phyloP scores from a whole-genome alignment of 192 early-diverging fungal genomes.

The Coemansia sp. region DNA sequence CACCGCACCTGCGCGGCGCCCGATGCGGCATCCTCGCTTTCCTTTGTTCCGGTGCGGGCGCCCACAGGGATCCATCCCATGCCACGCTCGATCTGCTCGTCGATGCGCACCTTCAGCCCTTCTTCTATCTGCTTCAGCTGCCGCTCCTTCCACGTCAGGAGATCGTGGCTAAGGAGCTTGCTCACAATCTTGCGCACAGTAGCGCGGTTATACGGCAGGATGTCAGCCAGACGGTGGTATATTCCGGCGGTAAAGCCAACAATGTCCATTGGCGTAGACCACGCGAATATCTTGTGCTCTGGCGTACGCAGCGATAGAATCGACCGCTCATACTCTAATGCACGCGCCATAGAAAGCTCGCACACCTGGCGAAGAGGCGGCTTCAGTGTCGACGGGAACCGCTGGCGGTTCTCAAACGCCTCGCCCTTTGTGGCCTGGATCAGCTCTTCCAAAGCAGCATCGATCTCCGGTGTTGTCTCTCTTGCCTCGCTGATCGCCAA shows the following conservation, averaged over 20 bases:
- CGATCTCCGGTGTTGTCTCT: conserved; percentile 41
- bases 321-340: conserved; percentile 48
- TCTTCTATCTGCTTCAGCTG: conserved; percentile 53
- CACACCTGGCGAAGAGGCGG: conserved; percentile 49
- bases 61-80: conserved; percentile 53
- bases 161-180: conserved; percentile 42
- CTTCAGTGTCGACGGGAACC: conserved; percentile 52
- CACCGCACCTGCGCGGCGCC: conserved; percentile 48
- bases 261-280: conserved; percentile 49
- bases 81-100: conserved; percentile 45
- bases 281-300: conserved; percentile 45
- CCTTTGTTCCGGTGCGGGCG: conserved; percentile 25
- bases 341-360: conserved; percentile 52
- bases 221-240: conserved; percentile 33
- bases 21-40: conserved; percentile 14
- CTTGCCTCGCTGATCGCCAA: conserved; percentile 29
- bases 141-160: conserved; percentile 54
- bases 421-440: conserved; percentile 25
- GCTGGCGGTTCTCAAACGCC: conserved; percentile 47
- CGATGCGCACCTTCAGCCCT: conserved; percentile 48
- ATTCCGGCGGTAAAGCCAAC: conserved; percentile 48
- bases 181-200: conserved; percentile 54
- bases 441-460: conserved; percentile 39
- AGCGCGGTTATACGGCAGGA: conserved; percentile 50
- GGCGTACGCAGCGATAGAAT: conserved; percentile 36